phyloP scores from a whole-genome alignment of 164 flowering plant genomes.

The Stephania yunnanensis region DNA sequence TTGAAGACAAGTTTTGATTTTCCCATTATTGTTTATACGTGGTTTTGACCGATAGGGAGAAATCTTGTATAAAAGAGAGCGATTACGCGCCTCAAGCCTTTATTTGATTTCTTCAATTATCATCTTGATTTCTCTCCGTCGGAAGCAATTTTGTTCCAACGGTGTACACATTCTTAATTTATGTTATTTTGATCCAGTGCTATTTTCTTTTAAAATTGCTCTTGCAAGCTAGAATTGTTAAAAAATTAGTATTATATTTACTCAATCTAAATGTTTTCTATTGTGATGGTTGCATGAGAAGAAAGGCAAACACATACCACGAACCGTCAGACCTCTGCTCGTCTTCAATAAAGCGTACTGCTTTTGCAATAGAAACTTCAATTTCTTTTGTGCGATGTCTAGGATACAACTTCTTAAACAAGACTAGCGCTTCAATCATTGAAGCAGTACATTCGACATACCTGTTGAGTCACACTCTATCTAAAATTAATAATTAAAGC shows the following conservation, averaged over 20 bases:
- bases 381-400: conserved; percentile 69
- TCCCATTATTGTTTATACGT: too few relatives aligned
- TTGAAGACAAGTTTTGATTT: too few relatives aligned
- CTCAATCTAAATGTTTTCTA: neutral
- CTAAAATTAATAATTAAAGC: neutral
- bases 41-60: too few relatives aligned
- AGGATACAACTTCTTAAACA: conserved; percentile 61
- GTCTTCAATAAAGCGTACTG: conserved; percentile 45
- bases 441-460: conserved; percentile 98
- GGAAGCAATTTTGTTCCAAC: too few relatives aligned
- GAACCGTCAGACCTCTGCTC: conserved; percentile 87
- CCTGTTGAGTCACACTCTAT: conserved; percentile 22
- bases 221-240: too few relatives aligned
- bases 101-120: too few relatives aligned
- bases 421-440: conserved; percentile 64
- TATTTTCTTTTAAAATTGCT: too few relatives aligned
- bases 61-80: too few relatives aligned
- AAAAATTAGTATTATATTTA: too few relatives aligned
- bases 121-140: too few relatives aligned
- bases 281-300: neutral
- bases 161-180: neutral
- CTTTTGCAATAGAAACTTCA: conserved; percentile 53
- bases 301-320: conserved; percentile 32
- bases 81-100: too few relatives aligned
- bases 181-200: neutral